Conservation (phyloP, 2,329 filamentous ascomycete species). For the Neurospora sp. region DNA sequence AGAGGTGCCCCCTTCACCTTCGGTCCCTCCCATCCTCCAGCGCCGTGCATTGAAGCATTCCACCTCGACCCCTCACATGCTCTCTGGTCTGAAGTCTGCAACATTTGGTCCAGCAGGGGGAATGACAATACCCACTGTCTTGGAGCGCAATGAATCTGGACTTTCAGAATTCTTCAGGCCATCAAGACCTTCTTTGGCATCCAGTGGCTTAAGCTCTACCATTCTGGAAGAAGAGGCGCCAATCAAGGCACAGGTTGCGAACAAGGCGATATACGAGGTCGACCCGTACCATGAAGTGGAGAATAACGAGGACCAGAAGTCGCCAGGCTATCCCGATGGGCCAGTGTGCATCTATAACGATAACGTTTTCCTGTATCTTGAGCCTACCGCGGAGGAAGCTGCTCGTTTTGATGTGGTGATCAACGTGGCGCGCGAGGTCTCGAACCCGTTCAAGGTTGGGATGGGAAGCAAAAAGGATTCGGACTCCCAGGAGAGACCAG, state of each 20-base stretch:
- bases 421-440: constrained; percentile 75
- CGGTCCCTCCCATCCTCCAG: constrained; percentile 49
- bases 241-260: constrained; percentile 53
- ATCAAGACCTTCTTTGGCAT: constrained; percentile 31
- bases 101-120: constrained; percentile 52
- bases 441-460: constrained; percentile 55
- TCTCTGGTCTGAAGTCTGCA: constrained; percentile 47
- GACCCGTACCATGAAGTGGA: constrained; percentile 57
- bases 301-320: constrained; percentile 70
- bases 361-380: constrained; percentile 68
- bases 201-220: constrained; percentile 25
- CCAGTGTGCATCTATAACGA: constrained; percentile 75
- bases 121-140: constrained; percentile 53
- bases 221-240: constrained; percentile 49
- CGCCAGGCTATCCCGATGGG: constrained; percentile 71
- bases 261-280: constrained; percentile 45
- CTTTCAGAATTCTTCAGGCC: constrained; percentile 50
- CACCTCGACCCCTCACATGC: constrained; percentile 57
- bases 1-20: constrained; percentile 47
- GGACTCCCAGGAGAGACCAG: constrained; percentile 21
- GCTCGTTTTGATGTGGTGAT: constrained; percentile 72
- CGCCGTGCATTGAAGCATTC: constrained; percentile 57
- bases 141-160: constrained; percentile 50
- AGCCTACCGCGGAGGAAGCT: constrained; percentile 70
- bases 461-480: constrained; percentile 16